Evolutionary conservation across 1,284 basidiomycete genomes (phyloP).

Genomic region (Pascua guehoae): DNA sequence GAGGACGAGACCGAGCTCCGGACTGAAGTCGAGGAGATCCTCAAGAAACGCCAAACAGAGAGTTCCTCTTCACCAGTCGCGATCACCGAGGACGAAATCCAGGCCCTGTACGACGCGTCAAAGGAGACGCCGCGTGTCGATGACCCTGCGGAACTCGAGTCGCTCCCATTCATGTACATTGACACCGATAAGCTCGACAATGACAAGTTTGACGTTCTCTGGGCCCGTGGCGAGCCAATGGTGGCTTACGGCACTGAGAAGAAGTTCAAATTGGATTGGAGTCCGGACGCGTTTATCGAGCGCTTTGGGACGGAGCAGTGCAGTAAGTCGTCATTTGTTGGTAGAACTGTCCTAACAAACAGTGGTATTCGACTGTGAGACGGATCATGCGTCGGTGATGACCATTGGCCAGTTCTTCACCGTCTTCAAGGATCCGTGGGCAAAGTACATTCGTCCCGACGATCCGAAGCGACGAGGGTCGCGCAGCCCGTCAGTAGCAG

Average conservation of each 20-base stretch:
- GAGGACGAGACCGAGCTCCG: constrained; percentile 20
- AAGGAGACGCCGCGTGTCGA: constrained; percentile 6
- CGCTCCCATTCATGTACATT: constrained; percentile 49
- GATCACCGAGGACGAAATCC: constrained; percentile 10
- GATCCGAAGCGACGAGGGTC: background rate
- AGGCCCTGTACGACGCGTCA: constrained; percentile 23
- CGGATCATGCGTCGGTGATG: constrained; percentile 60
- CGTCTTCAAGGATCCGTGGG: constrained; percentile 61
- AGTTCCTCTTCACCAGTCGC: too few species aligned
- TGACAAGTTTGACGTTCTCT: constrained; percentile 63
- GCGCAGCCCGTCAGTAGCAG: background rate
- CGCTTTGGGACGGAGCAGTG: constrained; percentile 66
- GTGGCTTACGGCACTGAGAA: constrained; percentile 64
- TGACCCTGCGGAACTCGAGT: constrained; percentile 38
- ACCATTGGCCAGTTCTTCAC: constrained; percentile 76
- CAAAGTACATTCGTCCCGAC: constrained; percentile 26
- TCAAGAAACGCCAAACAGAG: background rate
- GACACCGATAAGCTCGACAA: constrained; percentile 58
- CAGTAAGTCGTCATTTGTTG: constrained; percentile 34
- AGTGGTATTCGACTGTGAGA: constrained; percentile 74
- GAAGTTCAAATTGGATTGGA: constrained; percentile 69
- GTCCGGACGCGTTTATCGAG: constrained; percentile 71
- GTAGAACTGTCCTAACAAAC: background rate
- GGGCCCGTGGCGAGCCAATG: constrained; percentile 69
- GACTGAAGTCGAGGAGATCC: constrained; percentile 4